Percentiles rank a stretch among this genome's conserved stretches.
phyloP scores from a whole-genome alignment of 257 asterid genomes.

The Solanum lycopersicoides region DNA sequence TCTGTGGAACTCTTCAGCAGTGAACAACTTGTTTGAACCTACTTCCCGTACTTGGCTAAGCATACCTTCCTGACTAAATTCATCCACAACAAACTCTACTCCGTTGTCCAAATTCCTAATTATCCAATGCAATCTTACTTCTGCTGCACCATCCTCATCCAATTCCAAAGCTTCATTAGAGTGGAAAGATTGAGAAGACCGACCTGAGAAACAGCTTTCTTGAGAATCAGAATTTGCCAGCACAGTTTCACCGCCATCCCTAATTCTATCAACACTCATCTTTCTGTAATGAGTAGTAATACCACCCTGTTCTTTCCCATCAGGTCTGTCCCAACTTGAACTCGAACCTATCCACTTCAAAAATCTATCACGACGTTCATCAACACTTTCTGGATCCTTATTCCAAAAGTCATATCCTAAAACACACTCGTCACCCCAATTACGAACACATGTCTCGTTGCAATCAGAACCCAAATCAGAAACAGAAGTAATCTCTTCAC shows the following conservation, averaged over 20 bases:
- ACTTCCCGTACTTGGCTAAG: constrained; percentile 33
- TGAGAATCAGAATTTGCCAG: constrained; percentile 36
- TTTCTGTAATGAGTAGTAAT: constrained; percentile 1
- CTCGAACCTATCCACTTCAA: constrained; percentile 59
- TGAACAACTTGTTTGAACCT: constrained; percentile 42
- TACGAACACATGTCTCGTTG: constrained; percentile 27
- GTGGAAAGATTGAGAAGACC: constrained; percentile 25
- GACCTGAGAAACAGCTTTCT: constrained; percentile 27
- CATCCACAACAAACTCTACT: constrained; percentile 37
- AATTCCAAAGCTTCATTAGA: constrained; percentile 13
- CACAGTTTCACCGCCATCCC: constrained; percentile 27
- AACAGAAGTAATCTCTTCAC: constrained; percentile 34
- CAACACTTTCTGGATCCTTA: constrained; percentile 44
- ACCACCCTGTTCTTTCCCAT: constrained; percentile 22
- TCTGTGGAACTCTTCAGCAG: constrained; percentile 59
- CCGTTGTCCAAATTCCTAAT: constrained; percentile 44
- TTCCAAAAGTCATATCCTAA: constrained; percentile 69
- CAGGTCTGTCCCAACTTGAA: constrained; percentile 16
- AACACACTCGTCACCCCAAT: constrained; percentile 24
- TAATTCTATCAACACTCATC: constrained; percentile 18
- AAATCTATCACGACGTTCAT: constrained; percentile 56
- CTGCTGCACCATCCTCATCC: constrained; percentile 17
- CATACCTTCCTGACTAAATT: constrained; percentile 30
- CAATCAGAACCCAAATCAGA: constrained; percentile 44
- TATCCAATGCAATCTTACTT: constrained; percentile 21